phyloP scores from a whole-genome alignment of 352 stramenopile species.

The Globisporangium barbulae region DNA sequence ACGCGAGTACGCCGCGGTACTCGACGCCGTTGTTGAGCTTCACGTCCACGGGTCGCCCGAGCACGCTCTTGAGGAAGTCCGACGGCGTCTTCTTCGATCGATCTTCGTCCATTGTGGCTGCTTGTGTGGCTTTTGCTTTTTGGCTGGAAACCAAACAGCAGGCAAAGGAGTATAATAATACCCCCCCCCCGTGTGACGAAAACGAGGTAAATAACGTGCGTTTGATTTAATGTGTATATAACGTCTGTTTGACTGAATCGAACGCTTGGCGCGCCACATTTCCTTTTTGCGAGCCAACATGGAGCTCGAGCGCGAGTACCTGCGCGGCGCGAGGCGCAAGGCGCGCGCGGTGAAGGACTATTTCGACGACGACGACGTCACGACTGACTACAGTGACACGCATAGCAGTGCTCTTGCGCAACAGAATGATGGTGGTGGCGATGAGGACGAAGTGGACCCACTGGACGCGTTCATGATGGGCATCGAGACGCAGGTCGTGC shows the following conservation, averaged over 20 bases:
- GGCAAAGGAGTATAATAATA: neutral
- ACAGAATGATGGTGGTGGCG: neutral
- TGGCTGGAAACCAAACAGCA: neutral
- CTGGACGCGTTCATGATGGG: slow-evolving; percentile 83
- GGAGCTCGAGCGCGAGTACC: slow-evolving; percentile 56
- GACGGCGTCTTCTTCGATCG: slow-evolving; percentile 83
- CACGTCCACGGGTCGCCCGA: slow-evolving; percentile 96
- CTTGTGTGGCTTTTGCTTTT: slow-evolving; percentile 14
- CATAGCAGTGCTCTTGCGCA: neutral
- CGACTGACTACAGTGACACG: slow-evolving; percentile 2
- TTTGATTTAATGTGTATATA: neutral
- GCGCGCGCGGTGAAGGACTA: slow-evolving; percentile 41
- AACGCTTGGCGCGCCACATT: neutral
- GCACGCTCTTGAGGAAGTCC: slow-evolving; percentile 91
- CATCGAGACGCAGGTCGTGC: slow-evolving; percentile 73
- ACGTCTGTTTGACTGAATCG: slow-evolving; percentile 1
- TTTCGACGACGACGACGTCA: slow-evolving; percentile 65
- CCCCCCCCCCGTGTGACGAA: neutral
- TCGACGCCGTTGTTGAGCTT: slow-evolving; percentile 99
- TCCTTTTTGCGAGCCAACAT: slow-evolving; percentile 14
- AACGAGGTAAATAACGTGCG: slow-evolving; percentile 9
- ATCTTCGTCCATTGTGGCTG: slow-evolving; percentile 32
- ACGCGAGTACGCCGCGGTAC: slow-evolving; percentile 98
- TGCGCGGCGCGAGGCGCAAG: slow-evolving; percentile 54
- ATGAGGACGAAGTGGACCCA: slow-evolving; percentile 69